phyloP scores from a whole-genome alignment of 257 asterid species.

The Nemophila menziesii region DNA sequence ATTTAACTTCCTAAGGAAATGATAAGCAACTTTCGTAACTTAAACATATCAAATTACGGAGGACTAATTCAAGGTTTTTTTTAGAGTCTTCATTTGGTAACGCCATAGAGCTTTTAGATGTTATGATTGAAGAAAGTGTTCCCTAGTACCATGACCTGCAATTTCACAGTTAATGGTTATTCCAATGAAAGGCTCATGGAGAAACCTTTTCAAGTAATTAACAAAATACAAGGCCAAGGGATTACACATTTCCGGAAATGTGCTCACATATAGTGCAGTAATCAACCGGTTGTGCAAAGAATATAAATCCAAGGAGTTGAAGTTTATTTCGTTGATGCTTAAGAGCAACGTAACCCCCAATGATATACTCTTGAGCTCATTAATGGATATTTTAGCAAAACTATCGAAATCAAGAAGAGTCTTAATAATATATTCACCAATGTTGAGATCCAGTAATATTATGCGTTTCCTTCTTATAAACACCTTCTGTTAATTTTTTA shows the following conservation, averaged over 20 bases:
- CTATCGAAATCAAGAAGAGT: constrained; percentile 34
- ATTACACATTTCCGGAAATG: constrained; percentile 23
- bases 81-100: constrained; percentile 25
- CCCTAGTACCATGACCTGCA: constrained; percentile 22
- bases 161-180: constrained; percentile 23
- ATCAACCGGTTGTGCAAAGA: constrained; percentile 37
- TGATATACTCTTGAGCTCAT: constrained; percentile 36
- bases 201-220: constrained; percentile 25
- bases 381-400: constrained; percentile 40
- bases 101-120: constrained; percentile 19
- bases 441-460: constrained; percentile 39
- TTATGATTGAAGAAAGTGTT: constrained; percentile 23
- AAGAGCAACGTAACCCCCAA: constrained; percentile 30
- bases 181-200: constrained; percentile 30
- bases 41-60: constrained; percentile 21
- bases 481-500: no score
- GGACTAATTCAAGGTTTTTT: constrained; percentile 34
- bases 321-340: constrained; percentile 46
- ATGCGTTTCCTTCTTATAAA: no score
- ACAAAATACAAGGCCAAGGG: constrained; percentile 24
- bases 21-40: constrained; percentile 29
- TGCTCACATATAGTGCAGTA: constrained; percentile 22
- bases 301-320: constrained; percentile 31
- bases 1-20: constrained; percentile 38
- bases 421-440: constrained; percentile 23